These are phyloP conservation scores for Holtermannia corniformis DNA, from an alignment of 768 basidiomycete genomes.

Conservation along the genomic window DNA sequence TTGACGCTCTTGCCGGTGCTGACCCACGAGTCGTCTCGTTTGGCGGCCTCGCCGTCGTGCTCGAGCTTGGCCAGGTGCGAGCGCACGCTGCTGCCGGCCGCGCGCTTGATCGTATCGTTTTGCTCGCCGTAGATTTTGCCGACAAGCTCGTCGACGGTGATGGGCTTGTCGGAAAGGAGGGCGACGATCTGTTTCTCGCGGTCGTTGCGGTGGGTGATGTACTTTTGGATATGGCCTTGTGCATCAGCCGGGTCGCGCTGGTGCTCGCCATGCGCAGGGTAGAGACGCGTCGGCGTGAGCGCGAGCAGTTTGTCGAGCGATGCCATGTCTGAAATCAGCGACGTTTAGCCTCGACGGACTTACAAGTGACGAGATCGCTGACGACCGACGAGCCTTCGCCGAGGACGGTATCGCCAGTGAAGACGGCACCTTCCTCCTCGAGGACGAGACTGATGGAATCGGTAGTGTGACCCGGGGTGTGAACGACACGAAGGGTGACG, in stretches of 20 bases:
- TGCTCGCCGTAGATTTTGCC: neutral
- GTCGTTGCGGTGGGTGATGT: constrained; percentile 70
- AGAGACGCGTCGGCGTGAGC: constrained; percentile 46
- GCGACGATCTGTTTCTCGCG: constrained; percentile 67
- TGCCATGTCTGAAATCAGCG: constrained; percentile 23
- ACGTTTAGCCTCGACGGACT: constrained; percentile 5
- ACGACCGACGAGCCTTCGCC: constrained; percentile 87
- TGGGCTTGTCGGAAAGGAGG: constrained; percentile 7
- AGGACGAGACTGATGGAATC: constrained; percentile 74
- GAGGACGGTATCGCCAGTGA: constrained; percentile 83
- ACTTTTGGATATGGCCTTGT: constrained; percentile 53
- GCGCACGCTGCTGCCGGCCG: constrained; percentile 9
- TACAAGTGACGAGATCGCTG: constrained; percentile 60
- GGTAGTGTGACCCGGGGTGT: constrained; percentile 81
- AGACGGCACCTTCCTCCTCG: constrained; percentile 58
- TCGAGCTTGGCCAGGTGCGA: constrained; percentile 29
- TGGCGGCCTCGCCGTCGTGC: constrained; percentile 18
- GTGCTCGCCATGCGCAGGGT: constrained; percentile 82
- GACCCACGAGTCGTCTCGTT: neutral
- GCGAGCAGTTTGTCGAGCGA: constrained; percentile 33
- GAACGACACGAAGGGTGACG: constrained; percentile 54
- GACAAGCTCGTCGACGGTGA: neutral
- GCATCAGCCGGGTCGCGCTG: constrained; percentile 49
- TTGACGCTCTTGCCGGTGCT: neutral
- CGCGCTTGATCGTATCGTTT: constrained; percentile 17